A percentile compares a stretch with the other conserved stretches of the same genome.
These are phyloP conservation scores for Agrocybe chaxingu DNA, from an alignment of 768 basidiomycete species.

Conservation along the genomic window DNA sequence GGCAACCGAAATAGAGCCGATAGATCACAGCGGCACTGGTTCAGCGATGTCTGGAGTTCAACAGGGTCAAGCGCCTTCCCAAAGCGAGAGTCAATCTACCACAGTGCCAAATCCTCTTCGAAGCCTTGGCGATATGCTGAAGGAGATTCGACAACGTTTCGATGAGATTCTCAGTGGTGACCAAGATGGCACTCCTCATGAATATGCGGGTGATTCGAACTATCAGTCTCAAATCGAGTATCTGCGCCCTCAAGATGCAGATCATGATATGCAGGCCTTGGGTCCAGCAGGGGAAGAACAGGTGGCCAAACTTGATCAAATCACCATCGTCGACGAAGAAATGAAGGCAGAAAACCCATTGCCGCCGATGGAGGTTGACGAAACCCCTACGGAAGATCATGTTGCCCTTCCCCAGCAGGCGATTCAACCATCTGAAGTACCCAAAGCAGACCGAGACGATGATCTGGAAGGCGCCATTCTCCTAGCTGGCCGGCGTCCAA, in stretches of 20 bases:
- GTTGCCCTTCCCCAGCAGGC: slow-evolving; percentile 18
- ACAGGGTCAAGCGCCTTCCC: slow-evolving; percentile 39
- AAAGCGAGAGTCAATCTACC: slow-evolving; percentile 29
- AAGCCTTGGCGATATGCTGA: slow-evolving; percentile 78
- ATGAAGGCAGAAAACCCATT: slow-evolving; percentile 24
- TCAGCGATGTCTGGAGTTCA: slow-evolving; percentile 40
- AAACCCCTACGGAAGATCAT: slow-evolving; percentile 22
- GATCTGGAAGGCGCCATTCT: slow-evolving; percentile 46
- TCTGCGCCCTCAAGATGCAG: slow-evolving; percentile 62
- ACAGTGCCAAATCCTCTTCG: slow-evolving; percentile 56
- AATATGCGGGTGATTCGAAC: slow-evolving; percentile 34
- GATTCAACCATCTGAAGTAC: slow-evolving; percentile 18
- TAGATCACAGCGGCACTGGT: slow-evolving; percentile 20
- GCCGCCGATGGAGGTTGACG: slow-evolving; percentile 50
- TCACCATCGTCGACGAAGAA: slow-evolving; percentile 70
- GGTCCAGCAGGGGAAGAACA: slow-evolving; percentile 86
- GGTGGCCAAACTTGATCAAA: slow-evolving; percentile 74
- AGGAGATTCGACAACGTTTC: slow-evolving; percentile 79
- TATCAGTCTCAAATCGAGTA: slow-evolving; percentile 68
- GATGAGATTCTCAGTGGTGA: slow-evolving; percentile 69
- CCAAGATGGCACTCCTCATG: slow-evolving; percentile 27
- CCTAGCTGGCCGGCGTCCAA: slow-evolving; percentile 24
- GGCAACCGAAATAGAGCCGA: slow-evolving; percentile 8
- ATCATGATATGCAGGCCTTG: slow-evolving; percentile 82
- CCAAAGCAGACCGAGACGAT: slow-evolving; percentile 21